Base-by-base conservation (phyloP, 306 rosid species). In the Acmispon strigosus region DNA sequence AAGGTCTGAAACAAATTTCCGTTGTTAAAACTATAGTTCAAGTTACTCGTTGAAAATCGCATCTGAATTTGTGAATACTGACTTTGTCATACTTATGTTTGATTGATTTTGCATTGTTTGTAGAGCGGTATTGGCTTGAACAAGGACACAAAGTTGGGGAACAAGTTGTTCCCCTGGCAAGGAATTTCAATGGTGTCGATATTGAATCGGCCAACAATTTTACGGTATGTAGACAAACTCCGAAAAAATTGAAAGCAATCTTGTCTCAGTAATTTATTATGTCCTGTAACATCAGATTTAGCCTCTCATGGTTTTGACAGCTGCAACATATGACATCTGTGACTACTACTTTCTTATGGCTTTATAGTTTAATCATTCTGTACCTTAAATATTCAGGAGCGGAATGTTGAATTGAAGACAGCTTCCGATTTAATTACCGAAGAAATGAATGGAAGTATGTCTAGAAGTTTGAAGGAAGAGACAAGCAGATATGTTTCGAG, bases 81-180 rank as follows among this genome's bases (percentile, higher is more conserved):
- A 71, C 41, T 60, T 58, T 60, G 56, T 11, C 54, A 62, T 48
- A 29, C 14, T 8, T 34, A 16, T 37, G 62, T 55, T 67, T 60
- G 49, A 13, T 73, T 50, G 19, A 62, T 62, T 74, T 68, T 57
- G 48, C 44, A 7, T 42, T 62, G 57, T 70, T 75, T 66, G 51
- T 79, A 93, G 97, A 93, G 74, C 92, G 97, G 72, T 81, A 89
- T 72, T 88, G 93, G 96, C 88, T 90, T 78, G 98, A 93, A 80
- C 94, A 90, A 86, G 98, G 98, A 64, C 68, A 75, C 84, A 76
- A 81, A 84, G 80, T 89, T 2, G 97, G 97, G 48, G 97, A 93
- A 81, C 96, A 88, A 66, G 89, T 88, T 73, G 76, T 93, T 73
- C 98, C 98, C 34, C 88, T 93, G 58, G 97, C 97, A 10, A 87